Percentiles rank a stretch among this genome's conserved stretches.
Evolutionary conservation across 345 rosid species (phyloP).

Genomic region (Eucalyptus polybractea): DNA sequence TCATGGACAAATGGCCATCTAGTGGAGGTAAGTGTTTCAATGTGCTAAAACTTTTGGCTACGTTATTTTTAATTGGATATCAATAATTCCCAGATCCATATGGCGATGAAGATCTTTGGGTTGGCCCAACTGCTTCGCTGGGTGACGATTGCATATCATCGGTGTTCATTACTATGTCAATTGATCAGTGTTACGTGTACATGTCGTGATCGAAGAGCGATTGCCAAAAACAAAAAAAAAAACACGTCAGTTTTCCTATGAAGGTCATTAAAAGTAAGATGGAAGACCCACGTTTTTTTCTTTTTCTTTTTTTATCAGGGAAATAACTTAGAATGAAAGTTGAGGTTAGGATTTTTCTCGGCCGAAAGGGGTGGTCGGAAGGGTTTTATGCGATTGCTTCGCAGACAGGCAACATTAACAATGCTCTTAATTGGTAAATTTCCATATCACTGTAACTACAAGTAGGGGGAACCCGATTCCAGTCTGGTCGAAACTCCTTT

Average conservation of each 20-base stretch:
- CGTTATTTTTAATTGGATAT: not conserved
- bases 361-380: not conserved
- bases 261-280: not conserved
- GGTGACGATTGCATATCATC: not conserved
- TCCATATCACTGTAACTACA: not conserved
- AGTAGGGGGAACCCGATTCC: not conserved
- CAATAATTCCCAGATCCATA: not conserved
- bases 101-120: not conserved
- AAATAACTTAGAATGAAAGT: not conserved
- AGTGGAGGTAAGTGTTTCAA: not conserved
- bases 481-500: not conserved
- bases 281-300: not conserved
- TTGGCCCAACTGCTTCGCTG: not conserved
- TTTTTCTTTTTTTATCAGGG: not conserved
- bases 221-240: not conserved
- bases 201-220: not conserved
- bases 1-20: not conserved
- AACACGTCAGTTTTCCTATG: not conserved
- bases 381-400: not conserved
- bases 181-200: not conserved
- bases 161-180: not conserved
- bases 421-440: not conserved
- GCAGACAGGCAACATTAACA: too few relatives aligned
- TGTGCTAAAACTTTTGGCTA: not conserved
- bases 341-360: not conserved